Percentiles rank a stretch among this genome's conserved stretches.
Conservation (phyloP, 768 basidiomycete species). For the Lanmaoa pseudosensibilis region DNA sequence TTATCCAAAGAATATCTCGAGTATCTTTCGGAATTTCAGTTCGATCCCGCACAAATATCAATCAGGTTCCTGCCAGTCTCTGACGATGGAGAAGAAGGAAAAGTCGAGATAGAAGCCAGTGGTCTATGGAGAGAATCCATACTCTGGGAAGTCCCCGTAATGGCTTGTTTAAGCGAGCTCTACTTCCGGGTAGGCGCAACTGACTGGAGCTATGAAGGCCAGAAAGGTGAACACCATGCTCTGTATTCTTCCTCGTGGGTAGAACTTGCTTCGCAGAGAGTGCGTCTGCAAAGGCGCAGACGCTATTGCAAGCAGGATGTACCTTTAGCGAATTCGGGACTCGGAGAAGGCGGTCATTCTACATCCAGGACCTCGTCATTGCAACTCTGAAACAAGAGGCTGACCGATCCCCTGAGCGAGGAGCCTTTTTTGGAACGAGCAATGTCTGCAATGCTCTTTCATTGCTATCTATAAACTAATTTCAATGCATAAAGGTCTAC, state of each 20-base stretch:
- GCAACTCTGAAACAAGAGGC: conserved; percentile 64
- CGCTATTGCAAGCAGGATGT: conserved; percentile 64
- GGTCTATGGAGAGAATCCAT: conserved; percentile 86
- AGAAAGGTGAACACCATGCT: conserved; percentile 54
- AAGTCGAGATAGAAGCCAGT: conserved; percentile 66
- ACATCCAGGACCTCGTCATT: conserved; percentile 77
- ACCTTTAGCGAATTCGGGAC: conserved; percentile 87
- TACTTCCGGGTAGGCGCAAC: conserved; percentile 76
- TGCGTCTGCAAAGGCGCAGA: conserved; percentile 70
- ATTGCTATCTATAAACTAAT: background rate
- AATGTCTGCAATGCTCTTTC: conserved; percentile 55
- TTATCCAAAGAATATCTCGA: conserved; percentile 71
- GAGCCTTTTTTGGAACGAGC: conserved; percentile 69
- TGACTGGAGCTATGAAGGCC: conserved; percentile 86
- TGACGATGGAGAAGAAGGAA: conserved; percentile 51
- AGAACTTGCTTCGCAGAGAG: conserved; percentile 44
- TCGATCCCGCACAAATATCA: conserved; percentile 63
- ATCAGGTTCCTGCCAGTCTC: conserved; percentile 62
- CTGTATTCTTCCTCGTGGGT: background rate
- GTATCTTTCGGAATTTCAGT: conserved; percentile 69
- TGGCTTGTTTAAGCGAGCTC: conserved; percentile 88
- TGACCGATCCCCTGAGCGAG: conserved; percentile 46
- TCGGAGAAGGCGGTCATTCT: conserved; percentile 71
- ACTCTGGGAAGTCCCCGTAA: conserved; percentile 94
- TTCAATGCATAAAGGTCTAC: conserved; percentile 54